Evolutionary conservation across 805 yeast genomes (phyloP).

Genomic region (Metschnikowia corniflorae): DNA sequence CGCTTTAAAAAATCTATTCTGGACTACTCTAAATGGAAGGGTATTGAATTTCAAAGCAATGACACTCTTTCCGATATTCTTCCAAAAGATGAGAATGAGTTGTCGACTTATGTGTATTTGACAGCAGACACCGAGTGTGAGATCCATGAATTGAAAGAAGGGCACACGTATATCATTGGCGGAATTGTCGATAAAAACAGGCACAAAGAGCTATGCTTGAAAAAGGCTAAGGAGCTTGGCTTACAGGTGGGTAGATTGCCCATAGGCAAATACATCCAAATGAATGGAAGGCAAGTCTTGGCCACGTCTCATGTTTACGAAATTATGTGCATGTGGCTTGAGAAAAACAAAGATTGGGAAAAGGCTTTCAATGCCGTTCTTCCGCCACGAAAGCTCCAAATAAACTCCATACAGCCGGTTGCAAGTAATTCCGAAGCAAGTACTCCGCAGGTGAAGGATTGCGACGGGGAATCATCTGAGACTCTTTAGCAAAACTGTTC

Average conservation of each 20-base stretch:
- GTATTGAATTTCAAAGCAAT: slow-evolving; percentile 47
- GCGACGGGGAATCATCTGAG: too few species aligned
- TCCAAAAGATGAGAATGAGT: slow-evolving; percentile 28
- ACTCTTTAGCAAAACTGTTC: too few species aligned
- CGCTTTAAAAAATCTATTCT: slow-evolving; percentile 64
- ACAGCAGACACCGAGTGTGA: slow-evolving; percentile 84
- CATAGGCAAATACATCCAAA: slow-evolving; percentile 74
- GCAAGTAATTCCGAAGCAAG: too few species aligned
- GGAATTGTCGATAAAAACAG: slow-evolving; percentile 96
- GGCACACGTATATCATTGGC: slow-evolving; percentile 80
- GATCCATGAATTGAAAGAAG: slow-evolving; percentile 59
- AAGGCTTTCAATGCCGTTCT: slow-evolving; percentile 80
- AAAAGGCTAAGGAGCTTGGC: slow-evolving; percentile 75
- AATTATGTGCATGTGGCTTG: slow-evolving; percentile 75
- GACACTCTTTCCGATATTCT: slow-evolving; percentile 28
- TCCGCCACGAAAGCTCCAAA: slow-evolving; percentile 65
- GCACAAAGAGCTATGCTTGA: slow-evolving; percentile 71
- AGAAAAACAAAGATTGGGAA: slow-evolving; percentile 71
- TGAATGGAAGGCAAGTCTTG: slow-evolving; percentile 83
- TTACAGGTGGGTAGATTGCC: slow-evolving; percentile 77
- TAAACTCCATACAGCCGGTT: too few species aligned
- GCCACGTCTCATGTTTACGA: slow-evolving; percentile 97
- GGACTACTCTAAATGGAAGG: slow-evolving; percentile 66
- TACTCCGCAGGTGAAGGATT: too few species aligned
- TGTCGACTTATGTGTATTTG: slow-evolving; percentile 55